These are phyloP conservation scores for Iris macrosiphon DNA, from an alignment of 106 monocot species.

Conservation along the genomic window DNA sequence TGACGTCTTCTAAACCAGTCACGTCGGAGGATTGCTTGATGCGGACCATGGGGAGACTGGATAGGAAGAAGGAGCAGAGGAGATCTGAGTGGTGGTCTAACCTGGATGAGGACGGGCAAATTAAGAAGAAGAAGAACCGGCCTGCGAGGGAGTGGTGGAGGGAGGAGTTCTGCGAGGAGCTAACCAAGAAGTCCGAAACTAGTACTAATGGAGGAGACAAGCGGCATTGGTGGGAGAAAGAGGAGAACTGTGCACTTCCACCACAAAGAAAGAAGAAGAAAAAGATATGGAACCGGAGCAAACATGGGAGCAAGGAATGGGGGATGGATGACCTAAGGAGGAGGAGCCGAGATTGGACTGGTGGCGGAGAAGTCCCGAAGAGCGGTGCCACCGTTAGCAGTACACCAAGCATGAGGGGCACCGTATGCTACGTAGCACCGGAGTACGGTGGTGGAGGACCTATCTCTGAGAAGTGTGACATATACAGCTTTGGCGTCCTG, in stretches of 20 bases:
- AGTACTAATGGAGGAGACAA: slow-evolving; percentile 14
- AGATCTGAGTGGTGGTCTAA: slow-evolving; percentile 62
- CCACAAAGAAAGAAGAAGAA: slow-evolving; percentile 25
- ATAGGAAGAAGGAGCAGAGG: slow-evolving; percentile 32
- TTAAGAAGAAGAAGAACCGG: slow-evolving; percentile 43
- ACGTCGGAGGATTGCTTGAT: slow-evolving; percentile 21
- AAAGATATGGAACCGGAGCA: slow-evolving; percentile 36
- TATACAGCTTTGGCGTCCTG: slow-evolving; percentile 95
- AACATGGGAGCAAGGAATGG: slow-evolving; percentile 32
- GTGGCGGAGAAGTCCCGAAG: slow-evolving; percentile 64
- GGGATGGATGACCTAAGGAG: slow-evolving; percentile 34
- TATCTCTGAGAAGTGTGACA: slow-evolving; percentile 86
- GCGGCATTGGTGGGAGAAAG: slow-evolving; percentile 58
- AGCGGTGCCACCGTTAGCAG: slow-evolving; percentile 69
- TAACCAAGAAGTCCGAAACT: slow-evolving; percentile 58
- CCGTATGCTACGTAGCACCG: slow-evolving; percentile 89
- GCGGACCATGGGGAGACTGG: slow-evolving; percentile 5
- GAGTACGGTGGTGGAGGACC: slow-evolving; percentile 68
- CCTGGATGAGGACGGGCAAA: slow-evolving; percentile 30
- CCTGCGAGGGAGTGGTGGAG: slow-evolving; percentile 83
- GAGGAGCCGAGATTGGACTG: slow-evolving; percentile 49
- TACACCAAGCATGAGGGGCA: slow-evolving; percentile 97
- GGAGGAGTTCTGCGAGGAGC: slow-evolving; percentile 88
- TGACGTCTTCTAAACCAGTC: background rate
- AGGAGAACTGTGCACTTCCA: slow-evolving; percentile 15